Base-by-base conservation (phyloP, 2,329 filamentous ascomycete species). In the Massarina eburnea region DNA sequence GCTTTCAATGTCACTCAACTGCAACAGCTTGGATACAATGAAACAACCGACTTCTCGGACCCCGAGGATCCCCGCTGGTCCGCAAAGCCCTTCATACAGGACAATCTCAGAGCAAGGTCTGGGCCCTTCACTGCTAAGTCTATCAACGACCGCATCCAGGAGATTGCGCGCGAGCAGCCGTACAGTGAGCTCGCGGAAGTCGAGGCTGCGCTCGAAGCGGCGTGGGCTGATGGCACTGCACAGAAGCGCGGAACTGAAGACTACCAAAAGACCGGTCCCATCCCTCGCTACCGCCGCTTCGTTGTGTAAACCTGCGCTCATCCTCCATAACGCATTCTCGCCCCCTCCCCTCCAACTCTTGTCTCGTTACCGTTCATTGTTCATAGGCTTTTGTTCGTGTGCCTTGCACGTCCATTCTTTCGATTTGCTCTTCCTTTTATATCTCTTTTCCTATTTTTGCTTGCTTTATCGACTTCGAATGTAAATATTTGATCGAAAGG, bases 1-100 rank as follows among this genome's bases (percentile, higher is more conserved):
- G 71, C 66, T 2, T 71, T 74, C 56, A 72, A 74, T 46, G 64
- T 71, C 41, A 71, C 69, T 1, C 45, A 53, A 7, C 62, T 75
- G 2, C 41, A 45, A n/a, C 41, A 58, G 17, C 53, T 59, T 27
- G 64, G 64, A 3, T 66, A 67, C 48, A 44, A 51, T 18, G 60
- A 68, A 30, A 51, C 49, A 37, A 68, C 64, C 1, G 55, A 61
- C 22, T 61, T 61, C 41, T 48, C 52, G 8, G 54, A 64, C 42
- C 62, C 62, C 2, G 41, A 48, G 32, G 58, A 59, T 26, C 32
- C 47, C 4, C 51, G 58, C 14, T 59, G 57, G 57, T 22, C 48
- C 5, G 58, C 58, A 9, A 45, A 32, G 19, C 48, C 55, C 5
- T 62, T 53, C 35, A 39, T 33, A 1, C 37, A 50, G 24, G 18